Base-by-base conservation (phyloP, 2,329 filamentous ascomycete species). In the Nemania bipapillata region DNA sequence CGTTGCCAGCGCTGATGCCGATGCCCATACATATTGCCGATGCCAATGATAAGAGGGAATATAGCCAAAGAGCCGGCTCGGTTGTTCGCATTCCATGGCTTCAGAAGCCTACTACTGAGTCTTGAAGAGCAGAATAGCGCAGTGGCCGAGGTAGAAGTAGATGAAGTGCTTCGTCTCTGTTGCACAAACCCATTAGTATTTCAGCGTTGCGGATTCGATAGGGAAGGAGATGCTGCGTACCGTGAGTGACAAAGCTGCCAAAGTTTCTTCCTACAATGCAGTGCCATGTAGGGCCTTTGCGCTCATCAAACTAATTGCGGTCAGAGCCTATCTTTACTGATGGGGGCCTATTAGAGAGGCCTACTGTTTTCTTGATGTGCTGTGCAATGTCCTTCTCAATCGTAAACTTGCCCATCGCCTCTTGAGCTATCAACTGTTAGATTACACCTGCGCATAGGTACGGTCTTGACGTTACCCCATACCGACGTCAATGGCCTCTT, bases 81-180 rank as follows among this genome's bases (percentile, higher is more conserved):
- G 60, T 35, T 49, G 37, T 26, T 62, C 50, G n/a, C 4, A 50
- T 55, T 37, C 22, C n/a, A 26, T 32, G 40, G 40, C 30, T 35
- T 49, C 26, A 28, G 37, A 24, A 26, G 22, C 22, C 53, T 90
- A 98, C 52, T 90, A 98, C 89, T 97, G 95, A 47, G 96, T 99
- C 88, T 99, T 99, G 90, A 98, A 99, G 61, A 99, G 90, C 65
- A 99, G 88, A 79, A 99, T 98, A 68, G 96, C 96, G 82, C 94
- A 97, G 86, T 98, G 96, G 63, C 96, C 96, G 68, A 99, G 91
- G 85, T 99, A 99, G 86, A 99, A 99, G 86, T 99, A 99, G 81
- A 99, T 97, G 86, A 99, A 99, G 83, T 99, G 96, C 85, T 98
- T 98, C 30, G 96, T 98, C 83, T 98, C 96, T 97, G 84, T 42